Evolutionary conservation across 2,329 filamentous ascomycete species (phyloP).

Genomic region (Sclerotinia minor): DNA sequence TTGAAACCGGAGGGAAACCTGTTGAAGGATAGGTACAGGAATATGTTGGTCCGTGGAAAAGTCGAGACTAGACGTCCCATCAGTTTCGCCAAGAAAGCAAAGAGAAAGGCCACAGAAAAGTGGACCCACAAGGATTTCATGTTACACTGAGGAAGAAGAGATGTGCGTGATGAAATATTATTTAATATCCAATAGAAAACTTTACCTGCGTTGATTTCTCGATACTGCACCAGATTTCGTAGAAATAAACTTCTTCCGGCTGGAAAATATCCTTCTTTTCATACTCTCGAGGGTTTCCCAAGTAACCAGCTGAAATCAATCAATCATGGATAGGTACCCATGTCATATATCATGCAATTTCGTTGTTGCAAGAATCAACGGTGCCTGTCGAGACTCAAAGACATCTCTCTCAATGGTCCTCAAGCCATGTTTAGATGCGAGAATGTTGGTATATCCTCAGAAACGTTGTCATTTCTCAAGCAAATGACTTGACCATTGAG

Average conservation of each 20-base stretch:
- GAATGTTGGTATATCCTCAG: neutral
- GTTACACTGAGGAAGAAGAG: constrained; percentile 37
- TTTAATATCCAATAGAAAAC: constrained; percentile 18
- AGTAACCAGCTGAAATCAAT: neutral
- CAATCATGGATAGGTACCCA: neutral
- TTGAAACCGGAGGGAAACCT: constrained; percentile 95
- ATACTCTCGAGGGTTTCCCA: neutral
- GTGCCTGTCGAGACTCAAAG: neutral
- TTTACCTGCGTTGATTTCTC: neutral
- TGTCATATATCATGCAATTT: neutral
- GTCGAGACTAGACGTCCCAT: constrained; percentile 79
- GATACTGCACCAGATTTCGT: neutral
- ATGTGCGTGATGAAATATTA: neutral
- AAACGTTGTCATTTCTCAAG: neutral
- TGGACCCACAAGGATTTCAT: constrained; percentile 95
- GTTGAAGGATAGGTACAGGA: constrained; percentile 88
- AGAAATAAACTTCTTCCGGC: neutral
- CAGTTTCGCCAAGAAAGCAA: constrained; percentile 78
- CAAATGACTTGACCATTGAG: neutral
- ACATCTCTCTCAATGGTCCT: neutral
- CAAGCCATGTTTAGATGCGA: neutral
- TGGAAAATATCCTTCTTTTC: neutral
- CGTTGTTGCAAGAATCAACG: neutral
- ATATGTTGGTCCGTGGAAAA: constrained; percentile 83
- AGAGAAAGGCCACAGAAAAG: constrained; percentile 84